Evolutionary conservation across 371 early-diverging fungal species (phyloP).

Genomic region (Spraguea lophii): DNA sequence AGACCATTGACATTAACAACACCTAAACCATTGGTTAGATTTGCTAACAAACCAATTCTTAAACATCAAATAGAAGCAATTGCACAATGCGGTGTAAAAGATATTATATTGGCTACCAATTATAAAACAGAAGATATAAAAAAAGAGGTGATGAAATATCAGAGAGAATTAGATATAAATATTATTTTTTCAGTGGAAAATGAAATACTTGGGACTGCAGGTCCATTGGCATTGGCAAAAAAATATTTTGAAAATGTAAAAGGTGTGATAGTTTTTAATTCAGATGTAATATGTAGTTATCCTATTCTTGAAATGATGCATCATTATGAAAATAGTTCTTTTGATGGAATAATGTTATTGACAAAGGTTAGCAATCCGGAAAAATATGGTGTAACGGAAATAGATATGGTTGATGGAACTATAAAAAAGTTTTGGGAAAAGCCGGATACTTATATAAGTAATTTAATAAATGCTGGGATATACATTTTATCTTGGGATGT

Average conservation of each 20-base stretch:
- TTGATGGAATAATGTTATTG: constrained; percentile 48
- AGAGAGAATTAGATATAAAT: constrained; percentile 55
- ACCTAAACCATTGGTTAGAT: constrained; percentile 94
- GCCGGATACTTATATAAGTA: constrained; percentile 69
- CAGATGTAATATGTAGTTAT: constrained; percentile 89
- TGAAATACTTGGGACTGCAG: constrained; percentile 88
- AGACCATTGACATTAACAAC: constrained; percentile 82
- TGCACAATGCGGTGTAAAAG: constrained; percentile 77
- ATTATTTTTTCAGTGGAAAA: constrained; percentile 87
- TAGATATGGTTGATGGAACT: constrained; percentile 40
- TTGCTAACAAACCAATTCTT: constrained; percentile 93
- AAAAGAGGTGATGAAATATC: constrained; percentile 60
- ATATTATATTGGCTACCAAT: constrained; percentile 89
- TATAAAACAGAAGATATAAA: constrained; percentile 74
- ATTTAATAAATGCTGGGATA: constrained; percentile 94
- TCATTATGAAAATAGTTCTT: constrained; percentile 51
- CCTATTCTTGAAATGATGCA: constrained; percentile 66
- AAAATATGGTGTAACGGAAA: constrained; percentile 80
- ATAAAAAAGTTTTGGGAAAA: constrained; percentile 92
- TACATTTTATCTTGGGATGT: constrained; percentile 79
- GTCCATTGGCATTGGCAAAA: constrained; percentile 76
- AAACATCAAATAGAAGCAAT: constrained; percentile 90
- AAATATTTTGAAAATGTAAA: constrained; percentile 62
- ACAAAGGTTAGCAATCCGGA: constrained; percentile 88
- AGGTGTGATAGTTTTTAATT: constrained; percentile 92